Evolutionary conservation across 352 stramenopile genomes (phyloP), one percentile per base, ranked within the genome.

Genomic region (Elongisporangium senticosum): DNA sequence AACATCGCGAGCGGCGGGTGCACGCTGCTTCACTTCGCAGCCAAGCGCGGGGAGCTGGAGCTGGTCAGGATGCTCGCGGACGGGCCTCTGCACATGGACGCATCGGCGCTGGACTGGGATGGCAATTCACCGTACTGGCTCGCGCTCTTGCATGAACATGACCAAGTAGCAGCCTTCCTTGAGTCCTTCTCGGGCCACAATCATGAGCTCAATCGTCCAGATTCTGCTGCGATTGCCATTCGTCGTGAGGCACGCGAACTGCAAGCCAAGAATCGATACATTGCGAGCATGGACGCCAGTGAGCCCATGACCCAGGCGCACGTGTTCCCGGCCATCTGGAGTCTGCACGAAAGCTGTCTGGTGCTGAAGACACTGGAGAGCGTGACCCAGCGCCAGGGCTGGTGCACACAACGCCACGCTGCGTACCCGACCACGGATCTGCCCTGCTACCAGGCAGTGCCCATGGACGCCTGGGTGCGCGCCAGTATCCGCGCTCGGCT

Each of bases 381-480:
- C 6, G 43, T 75, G 21, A 82, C 77, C 0, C 40, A 39, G 13
- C 47, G 69, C 7, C 67, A 71, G 5, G 86, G 87, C 11, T 96
- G 86, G 87, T 82, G 72, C 60, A 90, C 69, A 54, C 80, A 90
- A 55, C 76, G 87, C 7, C 87, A 96, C 49, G 69, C 79, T 0
- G 85, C 79, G 22, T 94, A 94, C 58, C 81, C 86, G 24, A 96
- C 87, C 26, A 95, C 86, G 7, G 87, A 96, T 55, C 71, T 96
- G 56, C 84, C 86, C 11, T 83, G 79, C 37, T 79, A 91, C 48
- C 80, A 80, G n/a, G 81, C 89, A 50, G 67, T 79, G 10, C 62
- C 67, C 7, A 64, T 92, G 24, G 77, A 93, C 50, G 57, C 63
- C 0, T 95, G 86, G 86, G 79, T 95, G 7, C 72, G 79, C 20